Conservation (phyloP, 257 asterid species). For the Solanum ossicruentum region DNA sequence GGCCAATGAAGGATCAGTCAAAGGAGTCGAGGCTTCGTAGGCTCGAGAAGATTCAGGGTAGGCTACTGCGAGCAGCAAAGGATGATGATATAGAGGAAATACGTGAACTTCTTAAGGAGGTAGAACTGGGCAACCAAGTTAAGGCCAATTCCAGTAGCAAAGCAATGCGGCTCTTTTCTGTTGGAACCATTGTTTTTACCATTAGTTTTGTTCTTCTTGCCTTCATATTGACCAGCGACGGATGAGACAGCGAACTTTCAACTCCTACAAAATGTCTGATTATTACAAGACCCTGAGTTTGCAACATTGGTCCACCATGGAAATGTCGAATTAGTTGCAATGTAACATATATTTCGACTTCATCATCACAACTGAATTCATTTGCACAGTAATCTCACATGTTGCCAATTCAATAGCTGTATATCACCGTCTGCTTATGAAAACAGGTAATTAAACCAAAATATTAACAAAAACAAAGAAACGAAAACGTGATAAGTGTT, state of each 20-base stretch:
- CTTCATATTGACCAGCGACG: slow-evolving; percentile 63
- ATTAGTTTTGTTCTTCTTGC: slow-evolving; percentile 50
- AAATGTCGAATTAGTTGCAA: neutral
- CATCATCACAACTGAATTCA: neutral
- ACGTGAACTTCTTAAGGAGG: slow-evolving; percentile 54
- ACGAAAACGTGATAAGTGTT: neutral
- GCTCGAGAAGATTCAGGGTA: slow-evolving; percentile 54
- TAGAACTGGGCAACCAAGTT: slow-evolving; percentile 32
- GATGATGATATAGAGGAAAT: slow-evolving; percentile 71
- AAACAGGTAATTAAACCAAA: neutral
- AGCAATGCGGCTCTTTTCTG: slow-evolving; percentile 66
- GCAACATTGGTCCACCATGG: neutral
- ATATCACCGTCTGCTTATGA: neutral
- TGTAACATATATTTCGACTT: neutral
- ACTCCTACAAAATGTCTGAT: neutral
- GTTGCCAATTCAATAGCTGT: neutral
- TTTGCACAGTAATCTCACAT: neutral
- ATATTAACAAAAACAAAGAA: neutral
- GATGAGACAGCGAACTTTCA: slow-evolving; percentile 19
- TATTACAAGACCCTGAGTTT: neutral
- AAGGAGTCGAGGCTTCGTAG: slow-evolving; percentile 27
- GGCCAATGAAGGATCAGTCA: slow-evolving; percentile 58
- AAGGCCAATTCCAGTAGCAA: slow-evolving; percentile 22
- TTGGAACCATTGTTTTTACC: slow-evolving; percentile 58
- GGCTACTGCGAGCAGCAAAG: slow-evolving; percentile 71